phyloP scores from a whole-genome alignment of 441 rosid genomes.

The Pelargonium fulgidum region DNA sequence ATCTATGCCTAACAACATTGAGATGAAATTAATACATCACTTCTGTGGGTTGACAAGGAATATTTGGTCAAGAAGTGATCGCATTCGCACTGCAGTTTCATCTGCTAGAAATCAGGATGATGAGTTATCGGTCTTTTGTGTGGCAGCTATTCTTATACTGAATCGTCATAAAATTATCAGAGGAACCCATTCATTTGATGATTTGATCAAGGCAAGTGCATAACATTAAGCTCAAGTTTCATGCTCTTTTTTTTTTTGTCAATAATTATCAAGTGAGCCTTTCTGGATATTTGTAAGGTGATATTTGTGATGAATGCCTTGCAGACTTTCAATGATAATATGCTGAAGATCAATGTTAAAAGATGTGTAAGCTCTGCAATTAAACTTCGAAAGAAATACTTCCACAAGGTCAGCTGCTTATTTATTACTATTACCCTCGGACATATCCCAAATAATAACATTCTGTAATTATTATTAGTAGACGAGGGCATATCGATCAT shows the following conservation, averaged over 20 bases:
- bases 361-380: conserved; percentile 68
- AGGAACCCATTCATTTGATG: conserved; percentile 81
- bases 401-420: conserved; percentile 55
- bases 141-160: conserved; percentile 78
- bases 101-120: conserved; percentile 59
- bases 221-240: conserved; percentile 10
- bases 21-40: conserved; percentile 47
- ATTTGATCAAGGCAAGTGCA: conserved; percentile 75
- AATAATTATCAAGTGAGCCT: not conserved
- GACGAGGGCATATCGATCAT: not conserved
- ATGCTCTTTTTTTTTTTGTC: conserved; percentile 15
- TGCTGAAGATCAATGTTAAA: conserved; percentile 62
- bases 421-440: not conserved
- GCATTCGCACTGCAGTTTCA: conserved; percentile 39
- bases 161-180: conserved; percentile 77
- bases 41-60: conserved; percentile 74
- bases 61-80: conserved; percentile 61
- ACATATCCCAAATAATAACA: not conserved
- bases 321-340: conserved; percentile 86
- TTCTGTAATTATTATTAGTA: not conserved
- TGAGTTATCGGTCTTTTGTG: conserved; percentile 82
- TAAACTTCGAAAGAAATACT: conserved; percentile 78
- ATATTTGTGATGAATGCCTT: conserved; percentile 13
- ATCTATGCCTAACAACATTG: conserved; percentile 33
- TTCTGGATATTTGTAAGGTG: conserved; percentile 9